These are phyloP conservation scores for Eimeria praecox DNA, from an alignment of 169 alveolate species.

Conservation along the genomic window DNA sequence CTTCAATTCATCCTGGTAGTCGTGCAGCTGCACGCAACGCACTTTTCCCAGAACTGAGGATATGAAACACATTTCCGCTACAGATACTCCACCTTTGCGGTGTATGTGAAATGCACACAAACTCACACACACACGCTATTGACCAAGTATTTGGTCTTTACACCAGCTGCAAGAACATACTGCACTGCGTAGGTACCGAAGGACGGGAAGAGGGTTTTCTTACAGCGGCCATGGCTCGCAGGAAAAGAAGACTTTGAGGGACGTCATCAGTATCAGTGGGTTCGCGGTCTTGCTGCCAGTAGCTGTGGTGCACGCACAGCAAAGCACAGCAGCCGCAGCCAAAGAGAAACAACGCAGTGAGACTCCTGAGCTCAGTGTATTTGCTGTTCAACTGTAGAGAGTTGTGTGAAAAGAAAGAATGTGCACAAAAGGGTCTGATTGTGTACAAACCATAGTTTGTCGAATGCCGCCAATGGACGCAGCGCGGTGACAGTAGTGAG, in stretches of 20 bases:
- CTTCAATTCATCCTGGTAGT: conserved; percentile 8
- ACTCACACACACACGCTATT: neutral
- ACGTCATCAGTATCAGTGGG: conserved; percentile 22
- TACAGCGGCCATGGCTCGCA: conserved; percentile 37
- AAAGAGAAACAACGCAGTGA: neutral
- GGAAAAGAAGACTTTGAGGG: conserved; percentile 48
- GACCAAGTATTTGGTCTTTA: neutral
- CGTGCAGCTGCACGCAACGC: conserved; percentile 35
- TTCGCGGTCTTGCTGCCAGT: conserved; percentile 67
- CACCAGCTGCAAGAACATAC: neutral
- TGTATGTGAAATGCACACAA: neutral
- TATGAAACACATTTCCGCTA: neutral
- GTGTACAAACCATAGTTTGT: neutral
- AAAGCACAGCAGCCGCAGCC: neutral
- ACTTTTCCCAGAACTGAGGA: neutral
- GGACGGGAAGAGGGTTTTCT: neutral
- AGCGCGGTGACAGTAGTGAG: conserved; percentile 10
- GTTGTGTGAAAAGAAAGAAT: neutral
- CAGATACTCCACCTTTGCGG: neutral
- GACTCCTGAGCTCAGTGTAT: neutral
- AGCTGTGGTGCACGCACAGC: neutral
- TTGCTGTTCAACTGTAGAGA: neutral
- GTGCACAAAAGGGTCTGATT: neutral
- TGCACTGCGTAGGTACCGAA: neutral
- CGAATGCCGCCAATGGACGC: conserved; percentile 46